Percentiles rank a stretch among this genome's conserved stretches.
Conservation (phyloP, 805 yeast species). For the Sugiyamaella lignohabitans region DNA sequence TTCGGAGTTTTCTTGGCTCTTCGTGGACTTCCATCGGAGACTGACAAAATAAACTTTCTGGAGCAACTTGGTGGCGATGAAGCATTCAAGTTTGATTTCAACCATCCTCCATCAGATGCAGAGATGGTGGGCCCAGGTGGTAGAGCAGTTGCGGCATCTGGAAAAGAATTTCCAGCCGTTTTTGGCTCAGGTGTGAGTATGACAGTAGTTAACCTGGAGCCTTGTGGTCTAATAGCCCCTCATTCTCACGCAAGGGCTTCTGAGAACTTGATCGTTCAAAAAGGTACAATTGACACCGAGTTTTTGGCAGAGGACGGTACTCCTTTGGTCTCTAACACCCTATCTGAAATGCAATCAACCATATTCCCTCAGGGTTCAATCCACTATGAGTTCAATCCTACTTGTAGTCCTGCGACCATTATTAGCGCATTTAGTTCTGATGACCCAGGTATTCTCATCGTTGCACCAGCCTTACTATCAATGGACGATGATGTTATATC, state of each 20-base stretch:
- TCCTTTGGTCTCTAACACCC: constrained; percentile 13
- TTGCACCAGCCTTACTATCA: neutral
- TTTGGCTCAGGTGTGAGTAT: constrained; percentile 15
- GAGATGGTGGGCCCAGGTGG: constrained; percentile 9
- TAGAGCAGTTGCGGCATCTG: neutral
- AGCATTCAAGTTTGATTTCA: constrained; percentile 18
- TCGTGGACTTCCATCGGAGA: constrained; percentile 8
- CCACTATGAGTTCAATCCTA: constrained; percentile 20
- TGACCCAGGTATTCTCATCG: constrained; percentile 19
- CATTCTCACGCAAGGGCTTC: constrained; percentile 17
- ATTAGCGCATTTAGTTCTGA: constrained; percentile 16
- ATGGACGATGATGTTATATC: neutral
- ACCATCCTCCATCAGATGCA: constrained; percentile 12
- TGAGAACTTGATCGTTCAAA: constrained; percentile 16
- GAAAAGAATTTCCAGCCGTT: constrained; percentile 18
- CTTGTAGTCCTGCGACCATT: constrained; percentile 16
- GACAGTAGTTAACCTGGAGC: constrained; percentile 13
- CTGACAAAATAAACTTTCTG: constrained; percentile 12
- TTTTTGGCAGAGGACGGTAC: constrained; percentile 13
- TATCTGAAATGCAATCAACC: constrained; percentile 14
- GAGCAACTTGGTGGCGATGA: constrained; percentile 9
- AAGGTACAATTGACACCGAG: constrained; percentile 17
- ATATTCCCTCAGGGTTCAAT: constrained; percentile 21
- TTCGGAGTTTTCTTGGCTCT: constrained; percentile 3
- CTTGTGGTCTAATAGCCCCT: constrained; percentile 20